Conservation (phyloP, 2,329 filamentous ascomycete species). For the Phialophora verrucosa region DNA sequence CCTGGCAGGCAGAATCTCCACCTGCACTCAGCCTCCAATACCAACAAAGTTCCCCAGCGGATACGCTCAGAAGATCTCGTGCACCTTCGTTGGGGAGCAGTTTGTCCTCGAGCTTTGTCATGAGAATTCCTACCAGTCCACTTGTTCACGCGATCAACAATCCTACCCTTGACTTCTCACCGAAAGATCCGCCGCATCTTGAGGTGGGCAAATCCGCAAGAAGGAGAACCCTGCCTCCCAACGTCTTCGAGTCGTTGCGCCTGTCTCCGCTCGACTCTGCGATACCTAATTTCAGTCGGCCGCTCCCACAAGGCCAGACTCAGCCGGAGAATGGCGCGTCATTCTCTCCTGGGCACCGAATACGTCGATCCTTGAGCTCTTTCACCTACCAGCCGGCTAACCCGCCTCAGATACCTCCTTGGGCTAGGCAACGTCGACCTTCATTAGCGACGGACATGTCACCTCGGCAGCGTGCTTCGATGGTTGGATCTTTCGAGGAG, state of each 20-base stretch:
- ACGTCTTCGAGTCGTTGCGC: conserved; percentile 59
- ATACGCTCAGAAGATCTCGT: conserved; percentile 42
- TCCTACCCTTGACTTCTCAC: conserved; percentile 71
- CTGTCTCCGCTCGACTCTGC: conserved; percentile 45
- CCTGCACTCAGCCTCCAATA: conserved; percentile 22
- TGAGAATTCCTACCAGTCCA: conserved; percentile 89
- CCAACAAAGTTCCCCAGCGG: conserved; percentile 9
- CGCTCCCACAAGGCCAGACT: conserved; percentile 39
- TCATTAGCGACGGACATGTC: conserved; percentile 77
- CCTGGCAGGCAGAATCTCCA: conserved; percentile 41
- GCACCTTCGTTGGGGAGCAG: conserved; percentile 72
- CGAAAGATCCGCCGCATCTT: conserved; percentile 51
- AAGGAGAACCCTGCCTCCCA: conserved; percentile 74
- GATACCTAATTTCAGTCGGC: conserved; percentile 49
- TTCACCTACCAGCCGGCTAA: conserved; percentile 55
- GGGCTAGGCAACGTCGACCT: conserved; percentile 64
- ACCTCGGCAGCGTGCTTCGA: conserved; percentile 84
- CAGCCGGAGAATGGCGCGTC: conserved; percentile 58
- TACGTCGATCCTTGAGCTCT: conserved; percentile 74
- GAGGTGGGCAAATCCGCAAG: conserved; percentile 51
- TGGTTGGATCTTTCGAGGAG: conserved; percentile 98
- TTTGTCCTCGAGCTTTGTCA: conserved; percentile 77
- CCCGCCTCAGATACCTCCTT: conserved; percentile 59
- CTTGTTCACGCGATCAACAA: conserved; percentile 88
- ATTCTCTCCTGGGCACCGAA: conserved; percentile 64